A percentile compares a stretch with the other conserved stretches of the same genome.
phyloP scores from a whole-genome alignment of 768 basidiomycete species.

The Rhizopogon rudus region DNA sequence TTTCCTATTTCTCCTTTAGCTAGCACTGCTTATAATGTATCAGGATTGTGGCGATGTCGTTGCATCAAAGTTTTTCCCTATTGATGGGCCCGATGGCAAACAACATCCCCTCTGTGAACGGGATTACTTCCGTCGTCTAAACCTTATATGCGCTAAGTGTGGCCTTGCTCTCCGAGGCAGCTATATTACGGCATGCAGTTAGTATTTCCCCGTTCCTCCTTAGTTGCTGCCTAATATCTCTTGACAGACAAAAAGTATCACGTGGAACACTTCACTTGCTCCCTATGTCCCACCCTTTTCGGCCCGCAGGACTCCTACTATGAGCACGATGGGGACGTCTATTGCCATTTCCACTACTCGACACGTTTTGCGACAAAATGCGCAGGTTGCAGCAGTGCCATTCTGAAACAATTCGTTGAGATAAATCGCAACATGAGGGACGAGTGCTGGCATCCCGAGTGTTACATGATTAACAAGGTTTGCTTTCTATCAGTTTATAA shows the following conservation, averaged over 20 bases:
- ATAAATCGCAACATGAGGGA: conserved; percentile 98
- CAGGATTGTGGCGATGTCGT: conserved; percentile 97
- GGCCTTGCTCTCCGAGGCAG: conserved; percentile 90
- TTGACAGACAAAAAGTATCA: conserved; percentile 92
- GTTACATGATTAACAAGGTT: conserved; percentile 99
- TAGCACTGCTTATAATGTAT: conserved; percentile 6
- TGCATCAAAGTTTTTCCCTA: conserved; percentile 97
- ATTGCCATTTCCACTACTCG: conserved; percentile 99
- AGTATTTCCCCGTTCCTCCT: conserved; percentile 25
- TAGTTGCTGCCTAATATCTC: conserved; percentile 12
- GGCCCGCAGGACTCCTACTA: conserved; percentile 99
- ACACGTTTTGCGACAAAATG: conserved; percentile 98
- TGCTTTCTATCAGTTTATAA: conserved; percentile 12
- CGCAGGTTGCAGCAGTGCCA: conserved; percentile 94
- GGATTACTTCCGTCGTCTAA: conserved; percentile 94
- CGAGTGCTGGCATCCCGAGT: conserved; percentile 99
- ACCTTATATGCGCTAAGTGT: conserved; percentile 96
- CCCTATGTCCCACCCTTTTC: conserved; percentile 91
- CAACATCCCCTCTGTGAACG: conserved; percentile 96
- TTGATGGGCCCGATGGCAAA: conserved; percentile 85
- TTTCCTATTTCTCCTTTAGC: not conserved
- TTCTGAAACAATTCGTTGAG: conserved; percentile 98
- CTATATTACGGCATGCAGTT: conserved; percentile 99
- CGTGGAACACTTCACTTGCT: conserved; percentile 99
- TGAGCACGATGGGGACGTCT: conserved; percentile 96